Base-by-base conservation (phyloP, 805 yeast species). In the Lachancea dasiensis region DNA sequence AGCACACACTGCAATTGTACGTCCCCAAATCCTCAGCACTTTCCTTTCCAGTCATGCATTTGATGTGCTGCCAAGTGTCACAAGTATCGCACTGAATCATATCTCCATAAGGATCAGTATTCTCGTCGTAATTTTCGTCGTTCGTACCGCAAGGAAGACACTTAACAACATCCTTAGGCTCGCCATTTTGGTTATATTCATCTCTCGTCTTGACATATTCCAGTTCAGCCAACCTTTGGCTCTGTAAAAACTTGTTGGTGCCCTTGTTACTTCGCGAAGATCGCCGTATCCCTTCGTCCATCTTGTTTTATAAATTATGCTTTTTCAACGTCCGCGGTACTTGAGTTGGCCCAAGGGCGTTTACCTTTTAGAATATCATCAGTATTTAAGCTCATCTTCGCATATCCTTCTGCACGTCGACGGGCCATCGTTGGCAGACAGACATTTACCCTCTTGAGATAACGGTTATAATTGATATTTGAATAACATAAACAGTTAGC, bases 51-150 rank as follows among this genome's bases (percentile, higher is more conserved):
- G 79, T 70, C 73, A 79, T 67, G 56, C 89, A 81, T 38, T 53
- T 61, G 22, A 73, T 71, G 51, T 81, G 89, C 52, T 81, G 87
- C 87, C 87, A 81, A 2, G 86, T 73, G 31, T 68, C 58, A 52
- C 89, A 81, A 6, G 59, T 48, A 19, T 77, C 85, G 58, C 89
- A 81, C 49, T 76, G 77, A 19, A 80, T 70, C 82, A 79, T 78
- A 9, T 64, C 65, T 10, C 82, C 77, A 27, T 44, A 16, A 1
- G 58, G 56, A 43, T 77, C 84, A 3, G 67, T 69, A 0, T 69
- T 78, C 43, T 71, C 81, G 48, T 78, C 66, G 52, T 75, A 79
- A 44, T 75, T 79, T 13, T 61, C 68, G 39, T 73, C 75, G 15
- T 67, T 73, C 1, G 82, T 65, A 2, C 80, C 81, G 58, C 87